Conservation (phyloP, 345 rosid genomes). For the Physaria fendleri region DNA sequence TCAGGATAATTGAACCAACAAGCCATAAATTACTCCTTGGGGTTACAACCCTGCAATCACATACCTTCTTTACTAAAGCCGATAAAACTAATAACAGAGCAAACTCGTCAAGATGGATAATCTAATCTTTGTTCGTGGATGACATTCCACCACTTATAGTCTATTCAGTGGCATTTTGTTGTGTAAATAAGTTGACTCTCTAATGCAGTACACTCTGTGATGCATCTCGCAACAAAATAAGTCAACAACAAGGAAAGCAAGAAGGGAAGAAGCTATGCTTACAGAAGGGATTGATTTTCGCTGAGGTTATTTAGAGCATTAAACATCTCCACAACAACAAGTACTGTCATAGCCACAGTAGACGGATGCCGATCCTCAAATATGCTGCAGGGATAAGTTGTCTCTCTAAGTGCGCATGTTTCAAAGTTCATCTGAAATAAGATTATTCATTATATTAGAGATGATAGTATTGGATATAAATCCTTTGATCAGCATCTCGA, state of each 20-base stretch:
- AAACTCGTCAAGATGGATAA: neutral
- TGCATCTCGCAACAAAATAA: neutral
- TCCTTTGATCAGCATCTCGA: neutral
- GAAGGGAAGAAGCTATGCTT: constrained; percentile 33
- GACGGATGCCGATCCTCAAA: constrained; percentile 97
- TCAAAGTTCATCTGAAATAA: constrained; percentile 85
- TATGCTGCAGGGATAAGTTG: constrained; percentile 83
- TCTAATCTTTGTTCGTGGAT: neutral
- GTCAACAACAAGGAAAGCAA: neutral
- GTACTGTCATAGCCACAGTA: constrained; percentile 95
- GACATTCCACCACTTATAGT: constrained; percentile 4
- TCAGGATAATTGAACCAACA: constrained; percentile 79
- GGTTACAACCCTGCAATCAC: constrained; percentile 66
- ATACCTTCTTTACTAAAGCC: constrained; percentile 8
- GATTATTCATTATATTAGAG: neutral
- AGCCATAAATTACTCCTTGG: constrained; percentile 99
- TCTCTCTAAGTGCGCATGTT: constrained; percentile 77
- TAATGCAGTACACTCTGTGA: neutral
- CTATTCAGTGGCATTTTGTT: neutral
- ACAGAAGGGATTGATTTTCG: constrained; percentile 95
- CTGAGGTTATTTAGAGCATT: constrained; percentile 98
- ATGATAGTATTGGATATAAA: neutral
- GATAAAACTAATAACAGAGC: neutral
- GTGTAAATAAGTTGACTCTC: neutral
- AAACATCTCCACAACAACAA: constrained; percentile 99